These are phyloP conservation scores for Hortaea werneckii DNA, from an alignment of 2,329 filamentous ascomycete genomes.

Conservation along the genomic window DNA sequence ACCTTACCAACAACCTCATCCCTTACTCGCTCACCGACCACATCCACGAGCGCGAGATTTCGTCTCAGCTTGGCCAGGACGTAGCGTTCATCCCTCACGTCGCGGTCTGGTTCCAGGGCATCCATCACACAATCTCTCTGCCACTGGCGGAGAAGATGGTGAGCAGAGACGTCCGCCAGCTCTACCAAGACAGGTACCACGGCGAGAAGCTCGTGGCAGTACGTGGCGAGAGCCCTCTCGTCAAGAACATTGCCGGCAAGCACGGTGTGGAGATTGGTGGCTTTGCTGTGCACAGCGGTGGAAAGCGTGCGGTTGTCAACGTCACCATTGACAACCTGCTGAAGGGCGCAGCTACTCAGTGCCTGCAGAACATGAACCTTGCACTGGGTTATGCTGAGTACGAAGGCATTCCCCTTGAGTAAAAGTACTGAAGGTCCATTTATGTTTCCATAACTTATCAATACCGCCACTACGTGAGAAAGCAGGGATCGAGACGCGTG, in stretches of 20 bases:
- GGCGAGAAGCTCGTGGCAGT: slow-evolving; percentile 94
- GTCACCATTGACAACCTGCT: slow-evolving; percentile 88
- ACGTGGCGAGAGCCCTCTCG: slow-evolving; percentile 72
- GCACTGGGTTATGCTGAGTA: slow-evolving; percentile 83
- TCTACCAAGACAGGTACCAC: slow-evolving; percentile 93
- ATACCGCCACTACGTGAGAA: no score
- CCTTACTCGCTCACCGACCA: slow-evolving; percentile 88
- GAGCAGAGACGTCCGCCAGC: slow-evolving; percentile 79
- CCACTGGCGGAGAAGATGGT: slow-evolving; percentile 79
- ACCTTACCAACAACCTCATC: slow-evolving; percentile 78
- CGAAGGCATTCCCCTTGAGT: slow-evolving; percentile 65
- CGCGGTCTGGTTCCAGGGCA: slow-evolving; percentile 94
- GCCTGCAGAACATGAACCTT: slow-evolving; percentile 90
- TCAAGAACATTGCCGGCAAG: slow-evolving; percentile 73
- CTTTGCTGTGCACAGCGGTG: slow-evolving; percentile 82
- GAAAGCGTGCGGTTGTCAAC: slow-evolving; percentile 88
- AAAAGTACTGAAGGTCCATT: slow-evolving; percentile 1
- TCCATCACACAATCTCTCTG: slow-evolving; percentile 83
- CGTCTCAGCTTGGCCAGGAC: slow-evolving; percentile 59
- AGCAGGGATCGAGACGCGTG: no score
- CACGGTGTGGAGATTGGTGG: slow-evolving; percentile 91
- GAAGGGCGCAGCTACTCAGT: slow-evolving; percentile 89
- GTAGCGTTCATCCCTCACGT: slow-evolving; percentile 90
- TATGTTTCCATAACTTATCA: no score
- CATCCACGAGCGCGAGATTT: slow-evolving; percentile 89